phyloP scores from a whole-genome alignment of 2,329 filamentous ascomycete genomes.

The Verticillium zaregamsianum region DNA sequence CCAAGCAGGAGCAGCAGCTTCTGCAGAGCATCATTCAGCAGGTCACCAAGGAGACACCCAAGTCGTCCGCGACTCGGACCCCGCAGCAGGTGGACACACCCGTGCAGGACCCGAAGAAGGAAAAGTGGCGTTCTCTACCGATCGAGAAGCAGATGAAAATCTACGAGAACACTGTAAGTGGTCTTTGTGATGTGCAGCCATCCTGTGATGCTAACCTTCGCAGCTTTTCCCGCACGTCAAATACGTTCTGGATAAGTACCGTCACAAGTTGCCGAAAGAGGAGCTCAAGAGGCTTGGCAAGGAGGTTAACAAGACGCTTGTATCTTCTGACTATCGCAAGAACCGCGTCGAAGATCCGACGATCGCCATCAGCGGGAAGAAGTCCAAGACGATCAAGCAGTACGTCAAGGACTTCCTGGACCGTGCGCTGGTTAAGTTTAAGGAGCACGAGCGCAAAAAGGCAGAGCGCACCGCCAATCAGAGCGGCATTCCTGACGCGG shows the following conservation, averaged over 20 bases:
- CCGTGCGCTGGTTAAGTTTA: slow-evolving; percentile 75
- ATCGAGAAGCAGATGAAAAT: slow-evolving; percentile 90
- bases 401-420: slow-evolving; percentile 70
- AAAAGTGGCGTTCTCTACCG: slow-evolving; percentile 67
- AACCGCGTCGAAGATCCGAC: slow-evolving; percentile 80
- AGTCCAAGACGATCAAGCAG: slow-evolving; percentile 65
- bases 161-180: slow-evolving; percentile 85
- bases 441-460: slow-evolving; percentile 62
- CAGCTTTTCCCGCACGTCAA: slow-evolving; percentile 83
- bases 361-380: slow-evolving; percentile 64
- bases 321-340: slow-evolving; percentile 88
- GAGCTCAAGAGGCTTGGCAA: slow-evolving; percentile 60
- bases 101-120: slow-evolving; percentile 55
- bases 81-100: slow-evolving; percentile 56
- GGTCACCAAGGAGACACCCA: slow-evolving; percentile 67
- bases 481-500: slow-evolving; percentile 12
- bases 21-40: slow-evolving; percentile 83
- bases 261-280: slow-evolving; percentile 80
- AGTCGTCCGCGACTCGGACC: slow-evolving; percentile 55
- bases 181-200: not conserved
- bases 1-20: slow-evolving; percentile 61
- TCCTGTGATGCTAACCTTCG: not conserved
- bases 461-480: slow-evolving; percentile 32
- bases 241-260: slow-evolving; percentile 81
- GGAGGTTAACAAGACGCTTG: slow-evolving; percentile 79